Conservation (phyloP, 441 rosid genomes). For the Erodium moschatum region DNA sequence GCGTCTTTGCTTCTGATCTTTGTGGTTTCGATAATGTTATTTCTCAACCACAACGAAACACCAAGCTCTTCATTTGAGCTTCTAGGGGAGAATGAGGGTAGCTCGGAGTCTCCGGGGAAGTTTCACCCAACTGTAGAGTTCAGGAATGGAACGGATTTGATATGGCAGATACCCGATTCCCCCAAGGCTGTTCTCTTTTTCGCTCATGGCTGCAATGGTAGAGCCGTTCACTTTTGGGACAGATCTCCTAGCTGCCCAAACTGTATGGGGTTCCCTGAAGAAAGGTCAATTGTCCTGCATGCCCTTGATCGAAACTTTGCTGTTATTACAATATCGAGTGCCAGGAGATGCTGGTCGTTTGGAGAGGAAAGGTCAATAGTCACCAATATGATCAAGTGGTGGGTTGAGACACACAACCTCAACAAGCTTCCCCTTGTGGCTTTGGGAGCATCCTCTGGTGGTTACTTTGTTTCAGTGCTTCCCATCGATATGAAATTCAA, state of each 20-base stretch:
- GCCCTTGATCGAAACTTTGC: slow-evolving; percentile 54
- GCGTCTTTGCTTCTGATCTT: slow-evolving; percentile 28
- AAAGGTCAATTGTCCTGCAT: slow-evolving; percentile 48
- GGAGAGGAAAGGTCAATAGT: slow-evolving; percentile 49
- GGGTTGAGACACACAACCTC: slow-evolving; percentile 46
- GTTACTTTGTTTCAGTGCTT: slow-evolving; percentile 71
- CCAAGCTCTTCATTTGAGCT: slow-evolving; percentile 19
- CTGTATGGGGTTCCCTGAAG: slow-evolving; percentile 82
- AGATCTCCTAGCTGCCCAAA: slow-evolving; percentile 47
- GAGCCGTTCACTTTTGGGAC: slow-evolving; percentile 80
- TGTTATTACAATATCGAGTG: slow-evolving; percentile 61
- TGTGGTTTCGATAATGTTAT: slow-evolving; percentile 28
- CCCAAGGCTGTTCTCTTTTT: slow-evolving; percentile 77
- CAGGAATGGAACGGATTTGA: slow-evolving; percentile 58
- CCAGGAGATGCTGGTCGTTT: slow-evolving; percentile 57
- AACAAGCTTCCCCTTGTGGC: slow-evolving; percentile 70
- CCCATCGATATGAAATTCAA: slow-evolving; percentile 49
- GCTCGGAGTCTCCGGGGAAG: slow-evolving; percentile 27
- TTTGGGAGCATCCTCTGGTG: slow-evolving; percentile 93
- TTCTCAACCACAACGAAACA: slow-evolving; percentile 23
- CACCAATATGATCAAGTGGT: slow-evolving; percentile 41
- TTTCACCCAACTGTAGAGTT: slow-evolving; percentile 44
- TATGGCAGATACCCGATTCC: slow-evolving; percentile 71
- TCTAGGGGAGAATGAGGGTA: slow-evolving; percentile 28
- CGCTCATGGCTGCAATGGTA: slow-evolving; percentile 82